Percentiles rank a stretch among this genome's conserved stretches.
Conservation (phyloP, 345 rosid genomes). For the Brassica rapa region DNA sequence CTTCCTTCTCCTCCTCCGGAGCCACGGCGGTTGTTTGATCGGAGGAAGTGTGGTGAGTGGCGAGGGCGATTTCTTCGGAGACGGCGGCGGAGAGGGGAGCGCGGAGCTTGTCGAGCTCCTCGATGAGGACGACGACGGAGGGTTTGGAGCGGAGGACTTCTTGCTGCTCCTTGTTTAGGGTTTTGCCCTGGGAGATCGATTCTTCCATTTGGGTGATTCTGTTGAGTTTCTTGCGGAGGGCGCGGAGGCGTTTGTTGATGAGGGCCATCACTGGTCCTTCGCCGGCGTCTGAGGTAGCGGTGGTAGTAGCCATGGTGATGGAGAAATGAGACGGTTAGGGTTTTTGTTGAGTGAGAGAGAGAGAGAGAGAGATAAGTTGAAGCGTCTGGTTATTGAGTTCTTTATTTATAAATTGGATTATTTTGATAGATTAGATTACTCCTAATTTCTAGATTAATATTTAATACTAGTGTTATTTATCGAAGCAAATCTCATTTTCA, state of each 20-base stretch:
- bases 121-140: conserved; percentile 58
- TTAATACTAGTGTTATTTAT: too few species aligned
- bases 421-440: background rate
- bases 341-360: conserved; percentile 15
- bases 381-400: conserved; percentile 16
- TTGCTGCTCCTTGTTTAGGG: conserved; percentile 80
- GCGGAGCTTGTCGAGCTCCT: conserved; percentile 89
- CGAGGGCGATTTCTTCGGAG: conserved; percentile 68
- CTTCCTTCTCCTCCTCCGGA: background rate
- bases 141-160: conserved; percentile 88
- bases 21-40: background rate
- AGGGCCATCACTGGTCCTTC: conserved; percentile 86
- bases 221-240: conserved; percentile 81
- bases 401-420: background rate
- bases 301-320: conserved; percentile 31
- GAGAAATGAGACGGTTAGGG: conserved; percentile 29
- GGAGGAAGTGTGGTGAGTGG: conserved; percentile 12
- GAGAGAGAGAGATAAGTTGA: conserved; percentile 21
- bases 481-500: too few species aligned
- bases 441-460: background rate
- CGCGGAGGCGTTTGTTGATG: conserved; percentile 90
- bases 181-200: conserved; percentile 70
- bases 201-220: conserved; percentile 87
- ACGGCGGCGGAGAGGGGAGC: conserved; percentile 67
- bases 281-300: conserved; percentile 55